Evolutionary conservation across 2,329 filamentous ascomycete genomes (phyloP).

Genomic region (Aureobasidium sp.): DNA sequence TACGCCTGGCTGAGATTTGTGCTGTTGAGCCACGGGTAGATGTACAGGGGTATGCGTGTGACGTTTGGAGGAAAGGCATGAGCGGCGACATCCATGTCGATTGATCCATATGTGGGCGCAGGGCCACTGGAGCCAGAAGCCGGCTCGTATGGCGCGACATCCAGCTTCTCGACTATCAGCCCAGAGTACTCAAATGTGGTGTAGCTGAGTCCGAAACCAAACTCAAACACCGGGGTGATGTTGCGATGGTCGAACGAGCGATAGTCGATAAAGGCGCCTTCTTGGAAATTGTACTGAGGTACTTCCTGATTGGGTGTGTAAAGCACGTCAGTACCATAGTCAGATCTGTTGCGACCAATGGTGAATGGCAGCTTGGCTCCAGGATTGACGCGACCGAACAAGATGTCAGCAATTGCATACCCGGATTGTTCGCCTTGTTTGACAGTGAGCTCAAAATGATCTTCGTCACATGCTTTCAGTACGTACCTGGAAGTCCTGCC

Average conservation of each 20-base stretch:
- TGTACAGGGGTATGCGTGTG: constrained; percentile 47
- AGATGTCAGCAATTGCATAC: constrained; percentile 65
- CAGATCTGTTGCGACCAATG: constrained; percentile 57
- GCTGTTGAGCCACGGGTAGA: constrained; percentile 64
- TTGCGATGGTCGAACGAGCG: constrained; percentile 60
- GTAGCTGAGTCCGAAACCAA: constrained; percentile 71
- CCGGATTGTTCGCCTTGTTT: constrained; percentile 64
- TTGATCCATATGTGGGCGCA: constrained; percentile 55
- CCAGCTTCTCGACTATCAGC: constrained; percentile 44
- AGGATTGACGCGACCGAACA: constrained; percentile 71
- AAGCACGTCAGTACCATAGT: constrained; percentile 61
- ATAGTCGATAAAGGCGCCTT: constrained; percentile 74
- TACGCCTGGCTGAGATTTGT: constrained; percentile 54
- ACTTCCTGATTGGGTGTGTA: constrained; percentile 61
- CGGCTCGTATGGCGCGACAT: constrained; percentile 47
- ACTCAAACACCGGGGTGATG: constrained; percentile 64
- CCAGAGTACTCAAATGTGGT: constrained; percentile 65
- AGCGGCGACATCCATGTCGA: constrained; percentile 35
- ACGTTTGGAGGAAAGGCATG: constrained; percentile 60
- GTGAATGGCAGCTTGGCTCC: constrained; percentile 71
- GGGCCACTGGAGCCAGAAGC: constrained; percentile 53
- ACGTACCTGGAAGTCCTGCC: constrained; percentile 62
- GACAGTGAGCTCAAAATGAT: neutral
- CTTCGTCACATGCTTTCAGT: neutral
- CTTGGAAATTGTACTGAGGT: constrained; percentile 63